Evolutionary conservation across 805 yeast species (phyloP).

Genomic region (Sugiyamaella valdiviana): DNA sequence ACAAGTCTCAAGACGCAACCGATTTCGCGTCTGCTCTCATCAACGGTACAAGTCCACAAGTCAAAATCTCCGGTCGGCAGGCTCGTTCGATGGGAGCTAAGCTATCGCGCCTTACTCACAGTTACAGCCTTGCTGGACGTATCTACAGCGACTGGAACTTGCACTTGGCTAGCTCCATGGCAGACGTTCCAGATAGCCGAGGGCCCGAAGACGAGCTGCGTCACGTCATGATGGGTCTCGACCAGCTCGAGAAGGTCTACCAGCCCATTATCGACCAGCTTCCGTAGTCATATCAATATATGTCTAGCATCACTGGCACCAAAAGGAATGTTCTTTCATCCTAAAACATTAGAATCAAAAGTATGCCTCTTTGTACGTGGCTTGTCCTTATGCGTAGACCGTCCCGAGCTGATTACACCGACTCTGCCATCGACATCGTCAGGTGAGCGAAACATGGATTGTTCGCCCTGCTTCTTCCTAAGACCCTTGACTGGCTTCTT

Average conservation of each 20-base stretch:
- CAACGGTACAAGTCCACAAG: neutral
- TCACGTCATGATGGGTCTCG: neutral
- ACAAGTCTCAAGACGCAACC: neutral
- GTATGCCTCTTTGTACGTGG: slow-evolving; percentile 15
- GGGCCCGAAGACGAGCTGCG: neutral
- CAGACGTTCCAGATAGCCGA: neutral
- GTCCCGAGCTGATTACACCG: slow-evolving; percentile 11
- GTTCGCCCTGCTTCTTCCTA: slow-evolving; percentile 19
- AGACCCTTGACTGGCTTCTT: slow-evolving; percentile 13
- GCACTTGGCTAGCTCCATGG: neutral
- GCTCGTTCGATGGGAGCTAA: neutral
- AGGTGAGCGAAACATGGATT: slow-evolving; percentile 22
- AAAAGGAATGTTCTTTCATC: neutral
- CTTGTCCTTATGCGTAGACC: neutral
- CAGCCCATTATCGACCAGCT: neutral
- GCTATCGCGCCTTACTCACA: neutral
- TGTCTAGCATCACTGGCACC: neutral
- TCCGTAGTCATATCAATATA: neutral
- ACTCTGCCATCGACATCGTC: slow-evolving; percentile 18
- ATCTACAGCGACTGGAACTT: neutral
- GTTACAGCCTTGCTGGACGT: neutral
- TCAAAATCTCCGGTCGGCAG: neutral
- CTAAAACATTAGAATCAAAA: slow-evolving; percentile 7
- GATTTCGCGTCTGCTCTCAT: neutral
- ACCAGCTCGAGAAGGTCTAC: neutral